phyloP scores from a whole-genome alignment of 208 protist species.

The Porcisia deanei region DNA sequence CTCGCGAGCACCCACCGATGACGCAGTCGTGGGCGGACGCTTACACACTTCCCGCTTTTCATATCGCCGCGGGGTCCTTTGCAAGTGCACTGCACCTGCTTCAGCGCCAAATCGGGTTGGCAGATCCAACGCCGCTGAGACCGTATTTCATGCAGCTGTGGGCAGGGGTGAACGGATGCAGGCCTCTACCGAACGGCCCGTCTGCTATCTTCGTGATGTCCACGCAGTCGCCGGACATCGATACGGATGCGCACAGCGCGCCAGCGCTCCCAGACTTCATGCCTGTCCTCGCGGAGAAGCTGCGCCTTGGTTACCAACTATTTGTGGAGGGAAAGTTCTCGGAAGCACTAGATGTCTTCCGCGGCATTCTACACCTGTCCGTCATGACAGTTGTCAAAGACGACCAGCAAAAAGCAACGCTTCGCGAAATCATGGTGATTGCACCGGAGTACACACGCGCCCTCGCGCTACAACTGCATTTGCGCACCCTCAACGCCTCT shows the following conservation, averaged over 20 bases:
- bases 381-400: conserved; percentile 81
- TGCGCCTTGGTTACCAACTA: conserved; percentile 78
- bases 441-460: conserved; percentile 75
- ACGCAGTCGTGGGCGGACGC: conserved; percentile 82
- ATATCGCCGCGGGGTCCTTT: conserved; percentile 96
- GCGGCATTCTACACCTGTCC: conserved; percentile 75
- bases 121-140: conserved; percentile 91
- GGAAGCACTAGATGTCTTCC: conserved; percentile 85
- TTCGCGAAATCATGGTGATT: conserved; percentile 63
- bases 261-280: conserved; percentile 64
- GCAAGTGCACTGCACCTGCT: conserved; percentile 91
- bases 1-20: conserved; percentile 55
- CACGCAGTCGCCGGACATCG: conserved; percentile 36
- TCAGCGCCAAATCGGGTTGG: conserved; percentile 89
- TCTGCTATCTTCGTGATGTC: conserved; percentile 46
- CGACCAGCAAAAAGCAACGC: conserved; percentile 47
- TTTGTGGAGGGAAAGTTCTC: conserved; percentile 93
- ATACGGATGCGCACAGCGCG: conserved; percentile 37
- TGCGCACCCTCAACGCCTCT: conserved; percentile 57
- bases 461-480: conserved; percentile 75
- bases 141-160: conserved; percentile 89
- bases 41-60: conserved; percentile 89
- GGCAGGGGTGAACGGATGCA: conserved; percentile 59
- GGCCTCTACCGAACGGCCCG: conserved; percentile 43
- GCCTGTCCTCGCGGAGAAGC: conserved; percentile 62